phyloP scores from a whole-genome alignment of 2,329 filamentous ascomycete genomes.

The Penicillium occitanis region DNA sequence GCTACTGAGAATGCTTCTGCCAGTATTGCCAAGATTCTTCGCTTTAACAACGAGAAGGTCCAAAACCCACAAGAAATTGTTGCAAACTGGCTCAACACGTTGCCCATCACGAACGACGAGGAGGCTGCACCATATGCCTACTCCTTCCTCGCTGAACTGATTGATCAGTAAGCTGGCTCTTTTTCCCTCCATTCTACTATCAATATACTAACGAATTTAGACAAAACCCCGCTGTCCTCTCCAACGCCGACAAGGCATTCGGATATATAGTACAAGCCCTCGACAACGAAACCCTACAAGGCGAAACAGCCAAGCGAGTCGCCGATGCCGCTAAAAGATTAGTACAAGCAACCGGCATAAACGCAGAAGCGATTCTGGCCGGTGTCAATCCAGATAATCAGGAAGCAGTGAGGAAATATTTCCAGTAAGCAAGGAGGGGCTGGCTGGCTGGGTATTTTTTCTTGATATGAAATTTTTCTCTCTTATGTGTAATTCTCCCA shows the following conservation, averaged over 20 bases:
- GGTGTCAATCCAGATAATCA: constrained; percentile 79
- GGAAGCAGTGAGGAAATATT: constrained; percentile 74
- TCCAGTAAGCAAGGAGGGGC: constrained; percentile 52
- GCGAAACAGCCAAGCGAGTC: constrained; percentile 74
- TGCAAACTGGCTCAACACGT: constrained; percentile 82
- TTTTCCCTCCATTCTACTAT: background rate
- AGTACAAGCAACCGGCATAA: constrained; percentile 69
- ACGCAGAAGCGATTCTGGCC: constrained; percentile 72
- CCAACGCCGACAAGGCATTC: constrained; percentile 78
- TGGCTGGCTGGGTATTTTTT: background rate
- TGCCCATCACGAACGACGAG: constrained; percentile 92
- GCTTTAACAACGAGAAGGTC: constrained; percentile 79
- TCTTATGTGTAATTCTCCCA: constrained; percentile 8
- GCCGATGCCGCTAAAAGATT: constrained; percentile 76
- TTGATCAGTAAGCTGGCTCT: constrained; percentile 83
- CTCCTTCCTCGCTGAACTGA: constrained; percentile 83
- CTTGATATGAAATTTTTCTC: constrained; percentile 6
- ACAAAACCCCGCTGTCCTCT: constrained; percentile 77
- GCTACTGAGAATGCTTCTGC: constrained; percentile 97
- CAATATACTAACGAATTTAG: constrained; percentile 48
- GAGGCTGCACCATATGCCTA: constrained; percentile 97
- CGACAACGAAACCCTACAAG: constrained; percentile 85
- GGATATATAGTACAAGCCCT: constrained; percentile 82
- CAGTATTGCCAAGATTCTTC: constrained; percentile 93
- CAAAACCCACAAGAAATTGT: constrained; percentile 73